These are phyloP conservation scores for Papiliotrema terrestris DNA, from an alignment of 1,284 basidiomycete genomes.

Conservation along the genomic window DNA sequence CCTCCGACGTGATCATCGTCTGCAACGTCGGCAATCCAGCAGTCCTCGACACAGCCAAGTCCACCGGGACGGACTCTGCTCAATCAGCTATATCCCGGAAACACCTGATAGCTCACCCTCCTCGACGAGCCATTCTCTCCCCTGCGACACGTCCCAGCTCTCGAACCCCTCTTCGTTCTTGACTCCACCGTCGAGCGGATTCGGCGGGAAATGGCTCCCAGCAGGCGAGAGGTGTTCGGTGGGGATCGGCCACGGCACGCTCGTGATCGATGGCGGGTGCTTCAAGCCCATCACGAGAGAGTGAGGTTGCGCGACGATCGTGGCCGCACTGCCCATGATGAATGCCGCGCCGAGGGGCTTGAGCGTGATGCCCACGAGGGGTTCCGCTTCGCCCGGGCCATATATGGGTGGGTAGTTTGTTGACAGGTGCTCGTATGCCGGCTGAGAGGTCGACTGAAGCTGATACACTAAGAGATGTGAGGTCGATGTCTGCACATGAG, in stretches of 20 bases:
- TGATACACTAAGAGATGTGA: constrained; percentile 74
- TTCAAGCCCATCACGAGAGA: constrained; percentile 33
- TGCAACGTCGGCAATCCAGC: constrained; percentile 35
- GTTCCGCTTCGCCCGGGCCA: constrained; percentile 81
- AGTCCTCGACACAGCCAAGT: constrained; percentile 20
- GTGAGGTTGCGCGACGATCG: constrained; percentile 29
- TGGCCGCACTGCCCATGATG: constrained; percentile 32
- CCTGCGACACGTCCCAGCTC: constrained; percentile 35
- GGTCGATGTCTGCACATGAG: constrained; percentile 59
- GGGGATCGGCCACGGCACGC: constrained; percentile 38
- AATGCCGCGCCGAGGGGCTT: constrained; percentile 56
- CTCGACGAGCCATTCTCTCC: constrained; percentile 25
- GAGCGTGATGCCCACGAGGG: constrained; percentile 70
- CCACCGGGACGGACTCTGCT: constrained; percentile 12
- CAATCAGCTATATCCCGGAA: neutral
- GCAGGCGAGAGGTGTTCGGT: constrained; percentile 24
- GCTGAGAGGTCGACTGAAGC: constrained; percentile 59
- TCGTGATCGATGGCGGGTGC: constrained; percentile 37
- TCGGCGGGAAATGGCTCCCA: constrained; percentile 39
- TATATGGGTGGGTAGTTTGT: constrained; percentile 59
- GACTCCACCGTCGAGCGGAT: constrained; percentile 39
- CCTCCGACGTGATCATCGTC: constrained; percentile 46
- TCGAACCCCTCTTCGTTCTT: constrained; percentile 43
- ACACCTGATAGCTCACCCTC: constrained; percentile 10
- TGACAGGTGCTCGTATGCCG: constrained; percentile 41